A percentile compares a stretch with the other conserved stretches of the same genome.
Evolutionary conservation across 2,329 filamentous ascomycete genomes (phyloP).

Genomic region (Fusarium sp.): DNA sequence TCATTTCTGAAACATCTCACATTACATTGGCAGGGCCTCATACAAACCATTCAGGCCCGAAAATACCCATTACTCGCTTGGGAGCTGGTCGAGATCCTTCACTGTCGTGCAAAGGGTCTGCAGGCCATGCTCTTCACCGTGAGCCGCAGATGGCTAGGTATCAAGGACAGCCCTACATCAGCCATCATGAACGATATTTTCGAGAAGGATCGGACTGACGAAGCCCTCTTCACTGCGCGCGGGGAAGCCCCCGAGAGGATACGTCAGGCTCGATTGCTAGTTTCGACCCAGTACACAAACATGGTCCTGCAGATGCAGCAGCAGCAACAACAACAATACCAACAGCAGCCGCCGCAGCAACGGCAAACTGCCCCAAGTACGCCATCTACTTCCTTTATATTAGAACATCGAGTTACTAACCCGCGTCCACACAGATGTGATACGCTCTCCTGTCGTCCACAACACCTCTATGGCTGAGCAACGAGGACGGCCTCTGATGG

Average conservation of each 20-base stretch:
- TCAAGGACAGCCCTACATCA: slow-evolving; percentile 38
- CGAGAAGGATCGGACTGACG: slow-evolving; percentile 43
- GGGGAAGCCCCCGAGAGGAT: slow-evolving; percentile 25
- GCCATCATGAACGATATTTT: slow-evolving; percentile 45
- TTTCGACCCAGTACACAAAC: slow-evolving; percentile 26
- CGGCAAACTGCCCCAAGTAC: slow-evolving; percentile 28
- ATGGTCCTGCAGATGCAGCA: slow-evolving; percentile 25
- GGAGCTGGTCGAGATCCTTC: slow-evolving; percentile 45
- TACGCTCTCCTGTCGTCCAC: slow-evolving; percentile 27
- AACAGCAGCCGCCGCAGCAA: slow-evolving; percentile 11
- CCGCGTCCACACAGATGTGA: slow-evolving; percentile 20
- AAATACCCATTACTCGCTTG: slow-evolving; percentile 49
- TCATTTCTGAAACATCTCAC: slow-evolving; percentile 47
- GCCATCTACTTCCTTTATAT: slow-evolving; percentile 9
- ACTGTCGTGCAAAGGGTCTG: slow-evolving; percentile 47
- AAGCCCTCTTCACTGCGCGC: slow-evolving; percentile 29
- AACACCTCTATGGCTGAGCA: slow-evolving; percentile 16
- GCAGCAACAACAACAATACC: slow-evolving; percentile 11
- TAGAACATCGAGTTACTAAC: slow-evolving; percentile 24
- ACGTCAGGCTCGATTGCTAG: slow-evolving; percentile 13
- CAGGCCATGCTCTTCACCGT: slow-evolving; percentile 50
- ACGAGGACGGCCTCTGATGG: slow-evolving; percentile 14
- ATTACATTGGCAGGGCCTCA: slow-evolving; percentile 40
- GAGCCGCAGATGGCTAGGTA: slow-evolving; percentile 48
- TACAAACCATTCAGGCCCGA: slow-evolving; percentile 31